phyloP scores from a whole-genome alignment of 202 grass and related monocot genomes.

The Saccharum hybrid region DNA sequence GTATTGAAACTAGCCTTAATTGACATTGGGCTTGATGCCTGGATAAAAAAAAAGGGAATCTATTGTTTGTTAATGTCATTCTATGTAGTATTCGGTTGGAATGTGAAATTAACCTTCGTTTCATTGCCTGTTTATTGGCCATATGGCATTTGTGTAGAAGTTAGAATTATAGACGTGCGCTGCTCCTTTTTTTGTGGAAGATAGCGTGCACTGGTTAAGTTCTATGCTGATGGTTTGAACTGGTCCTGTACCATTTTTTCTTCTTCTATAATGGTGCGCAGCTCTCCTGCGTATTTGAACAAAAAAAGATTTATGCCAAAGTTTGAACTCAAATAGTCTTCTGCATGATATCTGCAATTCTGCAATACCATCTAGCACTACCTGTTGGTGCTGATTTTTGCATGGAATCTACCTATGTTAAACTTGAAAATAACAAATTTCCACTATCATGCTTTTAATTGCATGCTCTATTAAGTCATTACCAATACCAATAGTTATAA shows the following conservation, averaged over 20 bases:
- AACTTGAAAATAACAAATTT: not conserved
- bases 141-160: not conserved
- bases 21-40: not conserved
- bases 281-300: not conserved
- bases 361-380: conserved; percentile 12
- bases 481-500: not conserved
- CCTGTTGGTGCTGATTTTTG: not conserved
- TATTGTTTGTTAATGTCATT: conserved; percentile 3
- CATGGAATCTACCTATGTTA: conserved; percentile 1
- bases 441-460: not conserved
- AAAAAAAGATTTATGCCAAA: conserved; percentile 13
- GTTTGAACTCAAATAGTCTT: conserved; percentile 28
- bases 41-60: not conserved
- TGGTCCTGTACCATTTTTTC: not conserved
- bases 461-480: too few species aligned
- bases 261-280: not conserved
- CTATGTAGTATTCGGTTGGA: conserved; percentile 13
- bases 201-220: conserved; percentile 24
- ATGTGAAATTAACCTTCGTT: conserved; percentile 19
- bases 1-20: conserved; percentile 30
- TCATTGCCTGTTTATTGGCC: conserved; percentile 19
- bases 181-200: conserved; percentile 23
- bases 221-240: not conserved
- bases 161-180: not conserved
- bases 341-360: not conserved